Base-by-base conservation (phyloP, 2,329 filamentous ascomycete genomes). In the Alternaria burnsii region DNA sequence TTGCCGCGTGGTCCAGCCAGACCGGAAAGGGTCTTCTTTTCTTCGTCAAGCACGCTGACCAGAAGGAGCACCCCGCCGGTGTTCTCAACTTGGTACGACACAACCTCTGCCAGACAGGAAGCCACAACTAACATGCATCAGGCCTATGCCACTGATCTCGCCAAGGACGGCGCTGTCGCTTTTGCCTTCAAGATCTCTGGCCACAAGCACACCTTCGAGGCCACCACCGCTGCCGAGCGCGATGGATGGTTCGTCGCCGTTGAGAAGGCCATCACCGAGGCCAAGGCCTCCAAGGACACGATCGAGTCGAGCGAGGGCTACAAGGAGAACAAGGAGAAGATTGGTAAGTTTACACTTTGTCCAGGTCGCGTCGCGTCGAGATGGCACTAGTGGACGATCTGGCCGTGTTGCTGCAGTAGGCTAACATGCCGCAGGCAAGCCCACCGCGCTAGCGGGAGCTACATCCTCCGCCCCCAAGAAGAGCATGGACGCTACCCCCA, bases 1-100 rank as follows among this genome's bases (percentile, higher is more conserved):
- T 91, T 71, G 90, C 89, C 70, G 91, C 95, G 36, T 97, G 95
- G 93, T 93, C 94, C 66, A 89, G 89, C 71, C 89, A 97, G 85
- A 97, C 94, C 61, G 94, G 94, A 80, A 97, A 97, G 86, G 95
- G 95, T 76, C 90, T 98, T 20, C 85, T 98, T 42, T 97, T 96
- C 86, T 91, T 92, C 81, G 90, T 91, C 81, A 93, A 94, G 88
- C 89, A 92, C 81, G 84, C 86, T 53, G 86, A 88, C 75, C 91
- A 97, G 82, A 97, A 96, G 88, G 84, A 87, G 68, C 86, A 87
- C 61, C 94, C 94, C 62, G 85, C 89, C 70, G 91, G 92, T 75
- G 89, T 95, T 72, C 90, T 98, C 80, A 92, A 92, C 81, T 83
- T 97, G 79, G 93, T 97, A 87, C 76, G 91, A 55, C 32, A 32